These are phyloP conservation scores for Boletus smithii DNA, from an alignment of 1,284 basidiomycete species.

Conservation along the genomic window DNA sequence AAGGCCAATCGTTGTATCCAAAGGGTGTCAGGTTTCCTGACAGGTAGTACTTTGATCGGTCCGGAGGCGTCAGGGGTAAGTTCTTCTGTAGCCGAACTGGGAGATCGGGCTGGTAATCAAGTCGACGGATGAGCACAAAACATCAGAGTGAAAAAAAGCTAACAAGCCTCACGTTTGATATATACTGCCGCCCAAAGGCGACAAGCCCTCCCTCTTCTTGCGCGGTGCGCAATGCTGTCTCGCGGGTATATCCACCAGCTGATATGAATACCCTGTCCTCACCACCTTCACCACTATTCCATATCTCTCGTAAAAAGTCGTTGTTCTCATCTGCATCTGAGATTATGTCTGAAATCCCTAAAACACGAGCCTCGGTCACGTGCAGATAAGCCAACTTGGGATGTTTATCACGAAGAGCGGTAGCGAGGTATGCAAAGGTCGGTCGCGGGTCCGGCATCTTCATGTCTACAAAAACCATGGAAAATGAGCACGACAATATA, in stretches of 20 bases:
- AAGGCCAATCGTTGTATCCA: neutral
- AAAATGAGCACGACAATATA: neutral
- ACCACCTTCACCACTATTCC: conserved; percentile 21
- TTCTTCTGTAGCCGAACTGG: neutral
- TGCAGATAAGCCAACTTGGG: conserved; percentile 57
- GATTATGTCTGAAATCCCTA: conserved; percentile 12
- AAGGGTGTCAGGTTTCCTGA: neutral
- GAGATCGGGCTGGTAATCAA: neutral
- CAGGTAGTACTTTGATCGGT: neutral
- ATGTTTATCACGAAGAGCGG: conserved; percentile 33
- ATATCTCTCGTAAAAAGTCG: conserved; percentile 32
- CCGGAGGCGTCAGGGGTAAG: neutral
- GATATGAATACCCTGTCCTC: conserved; percentile 40
- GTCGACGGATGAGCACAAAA: neutral
- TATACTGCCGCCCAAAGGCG: conserved; percentile 42
- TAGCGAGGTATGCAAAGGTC: conserved; percentile 39
- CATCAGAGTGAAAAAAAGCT: neutral
- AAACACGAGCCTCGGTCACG: conserved; percentile 45
- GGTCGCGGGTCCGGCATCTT: conserved; percentile 37
- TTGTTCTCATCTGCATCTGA: neutral
- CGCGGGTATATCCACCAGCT: conserved; percentile 37
- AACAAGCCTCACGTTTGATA: conserved; percentile 12
- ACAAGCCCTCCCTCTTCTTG: conserved; percentile 34
- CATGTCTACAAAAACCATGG: conserved; percentile 21
- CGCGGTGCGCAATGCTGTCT: conserved; percentile 10